phyloP scores from a whole-genome alignment of 1,284 basidiomycete species.

The Apiotrichum domesticum region DNA sequence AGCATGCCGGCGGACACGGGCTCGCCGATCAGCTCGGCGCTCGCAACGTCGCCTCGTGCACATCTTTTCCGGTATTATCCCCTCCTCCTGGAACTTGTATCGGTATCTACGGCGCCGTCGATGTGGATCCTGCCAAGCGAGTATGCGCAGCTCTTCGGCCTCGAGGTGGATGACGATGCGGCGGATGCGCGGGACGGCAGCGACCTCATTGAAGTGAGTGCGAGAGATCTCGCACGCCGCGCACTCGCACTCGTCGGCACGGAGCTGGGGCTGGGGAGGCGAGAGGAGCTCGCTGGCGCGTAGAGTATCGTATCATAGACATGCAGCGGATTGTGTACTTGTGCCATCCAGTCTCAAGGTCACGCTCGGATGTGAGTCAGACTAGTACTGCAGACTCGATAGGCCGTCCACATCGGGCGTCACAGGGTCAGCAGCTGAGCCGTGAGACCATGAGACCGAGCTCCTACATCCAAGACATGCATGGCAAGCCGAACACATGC shows the following conservation, averaged over 20 bases:
- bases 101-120: constrained; percentile 61
- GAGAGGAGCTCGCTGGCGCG: not conserved
- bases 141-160: constrained; percentile 25
- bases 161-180: constrained; percentile 12
- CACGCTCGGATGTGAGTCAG: too few species aligned
- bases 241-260: constrained; percentile 66
- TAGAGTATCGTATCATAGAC: too few species aligned
- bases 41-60: constrained; percentile 62
- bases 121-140: constrained; percentile 55
- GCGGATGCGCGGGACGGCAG: constrained; percentile 27
- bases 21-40: constrained; percentile 39
- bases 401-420: too few species aligned
- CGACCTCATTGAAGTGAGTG: constrained; percentile 55
- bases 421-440: too few species aligned
- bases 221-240: constrained; percentile 59
- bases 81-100: constrained; percentile 67
- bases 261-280: constrained; percentile 41
- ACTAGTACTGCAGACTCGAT: too few species aligned
- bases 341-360: too few species aligned
- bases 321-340: too few species aligned
- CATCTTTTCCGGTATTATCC: constrained; percentile 81
- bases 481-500: too few species aligned
- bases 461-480: too few species aligned
- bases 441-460: too few species aligned
- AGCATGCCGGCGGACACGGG: constrained; percentile 32